Evolutionary conservation across 208 protist genomes (phyloP).

Genomic region (Crithidia fasciculata): DNA sequence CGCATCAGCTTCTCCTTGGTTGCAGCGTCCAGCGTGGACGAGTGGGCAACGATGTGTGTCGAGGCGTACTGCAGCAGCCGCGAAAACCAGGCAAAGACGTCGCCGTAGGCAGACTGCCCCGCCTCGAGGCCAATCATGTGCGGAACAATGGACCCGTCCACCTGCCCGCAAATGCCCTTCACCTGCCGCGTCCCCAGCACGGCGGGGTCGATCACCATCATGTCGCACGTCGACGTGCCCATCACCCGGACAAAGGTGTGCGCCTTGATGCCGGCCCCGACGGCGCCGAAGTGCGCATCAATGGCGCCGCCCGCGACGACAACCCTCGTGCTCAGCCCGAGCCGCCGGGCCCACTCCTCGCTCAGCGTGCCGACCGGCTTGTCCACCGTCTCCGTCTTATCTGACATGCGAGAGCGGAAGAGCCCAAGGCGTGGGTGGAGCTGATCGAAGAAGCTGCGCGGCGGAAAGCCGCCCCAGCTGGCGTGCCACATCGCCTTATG

Average conservation of each 20-base stretch:
- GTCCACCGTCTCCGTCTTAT: slow-evolving; percentile 45
- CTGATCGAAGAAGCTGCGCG: slow-evolving; percentile 50
- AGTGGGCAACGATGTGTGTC: slow-evolving; percentile 33
- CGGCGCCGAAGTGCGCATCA: slow-evolving; percentile 60
- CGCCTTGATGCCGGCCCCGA: slow-evolving; percentile 55
- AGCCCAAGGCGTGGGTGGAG: slow-evolving; percentile 44
- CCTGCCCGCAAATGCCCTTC: slow-evolving; percentile 64
- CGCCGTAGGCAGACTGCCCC: slow-evolving; percentile 63
- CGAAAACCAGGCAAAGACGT: slow-evolving; percentile 70
- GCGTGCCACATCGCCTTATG: slow-evolving; percentile 75
- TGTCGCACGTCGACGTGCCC: slow-evolving; percentile 76
- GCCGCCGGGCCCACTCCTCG: slow-evolving; percentile 42
- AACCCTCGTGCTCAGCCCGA: slow-evolving; percentile 42
- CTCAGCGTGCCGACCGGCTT: slow-evolving; percentile 50
- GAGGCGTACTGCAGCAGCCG: slow-evolving; percentile 48
- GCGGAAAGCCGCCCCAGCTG: slow-evolving; percentile 60
- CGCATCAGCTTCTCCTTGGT: slow-evolving; percentile 37
- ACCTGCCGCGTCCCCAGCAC: slow-evolving; percentile 38
- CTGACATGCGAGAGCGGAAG: slow-evolving; percentile 48
- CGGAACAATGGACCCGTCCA: slow-evolving; percentile 62
- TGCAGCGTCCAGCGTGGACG: slow-evolving; percentile 28
- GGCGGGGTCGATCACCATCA: slow-evolving; percentile 51
- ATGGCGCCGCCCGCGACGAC: slow-evolving; percentile 61
- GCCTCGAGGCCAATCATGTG: slow-evolving; percentile 59
- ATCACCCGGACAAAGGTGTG: slow-evolving; percentile 62